Evolutionary conservation across 2,329 filamentous ascomycete genomes (phyloP).

Genomic region (Fusarium dlaminii): DNA sequence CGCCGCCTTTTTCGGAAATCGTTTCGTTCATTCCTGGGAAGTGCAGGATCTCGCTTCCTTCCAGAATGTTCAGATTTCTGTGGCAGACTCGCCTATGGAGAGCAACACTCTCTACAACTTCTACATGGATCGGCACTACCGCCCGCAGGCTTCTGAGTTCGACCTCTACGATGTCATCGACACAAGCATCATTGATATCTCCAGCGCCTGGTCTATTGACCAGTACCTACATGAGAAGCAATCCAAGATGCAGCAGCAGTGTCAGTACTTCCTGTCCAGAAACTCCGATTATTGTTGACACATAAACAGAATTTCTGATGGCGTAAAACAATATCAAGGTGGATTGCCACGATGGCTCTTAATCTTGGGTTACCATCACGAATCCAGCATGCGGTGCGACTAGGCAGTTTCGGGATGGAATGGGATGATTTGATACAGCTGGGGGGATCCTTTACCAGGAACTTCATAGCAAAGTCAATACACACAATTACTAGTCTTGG

Average conservation of each 20-base stretch:
- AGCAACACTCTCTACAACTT: slow-evolving; percentile 3
- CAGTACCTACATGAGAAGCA: neutral
- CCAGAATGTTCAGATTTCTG: neutral
- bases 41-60: neutral
- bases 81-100: neutral
- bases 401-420: neutral
- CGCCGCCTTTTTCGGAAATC: neutral
- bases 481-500: neutral
- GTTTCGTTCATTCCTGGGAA: slow-evolving; percentile 4
- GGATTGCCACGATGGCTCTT: neutral
- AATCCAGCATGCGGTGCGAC: neutral
- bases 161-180: neutral
- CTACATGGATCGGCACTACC: neutral
- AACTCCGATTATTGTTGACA: neutral
- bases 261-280: neutral
- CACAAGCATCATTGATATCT: neutral
- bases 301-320: neutral
- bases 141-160: neutral
- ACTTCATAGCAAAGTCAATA: neutral
- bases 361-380: neutral
- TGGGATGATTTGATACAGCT: neutral
- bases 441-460: neutral
- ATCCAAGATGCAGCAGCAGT: neutral
- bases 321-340: neutral
- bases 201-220: slow-evolving; percentile 7